phyloP scores from a whole-genome alignment of 768 basidiomycete species.

The Boletus eberwhitei region DNA sequence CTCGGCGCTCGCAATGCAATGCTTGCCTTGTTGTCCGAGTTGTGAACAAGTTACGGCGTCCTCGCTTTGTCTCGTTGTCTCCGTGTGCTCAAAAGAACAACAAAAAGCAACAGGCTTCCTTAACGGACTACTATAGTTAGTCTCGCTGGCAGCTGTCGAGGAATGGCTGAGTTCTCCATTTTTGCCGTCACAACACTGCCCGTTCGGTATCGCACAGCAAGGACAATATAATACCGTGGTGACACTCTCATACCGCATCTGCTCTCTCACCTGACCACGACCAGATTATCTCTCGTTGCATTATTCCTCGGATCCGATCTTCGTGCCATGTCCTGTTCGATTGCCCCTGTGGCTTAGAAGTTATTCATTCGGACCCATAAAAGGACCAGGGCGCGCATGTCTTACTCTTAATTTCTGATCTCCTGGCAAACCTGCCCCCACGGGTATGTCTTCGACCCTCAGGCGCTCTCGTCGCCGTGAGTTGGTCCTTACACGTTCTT shows the following conservation, averaged over 20 bases:
- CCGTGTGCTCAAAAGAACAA: slow-evolving; percentile 12
- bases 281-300: slow-evolving; percentile 6
- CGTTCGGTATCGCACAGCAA: slow-evolving; percentile 9
- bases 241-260: slow-evolving; percentile 1
- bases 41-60: background rate
- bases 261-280: slow-evolving; percentile 9
- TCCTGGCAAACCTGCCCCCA: slow-evolving; percentile 18
- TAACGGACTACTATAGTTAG: slow-evolving; percentile 1
- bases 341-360: slow-evolving; percentile 30
- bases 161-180: slow-evolving; percentile 21
- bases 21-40: too few relatives aligned
- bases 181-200: slow-evolving; percentile 13
- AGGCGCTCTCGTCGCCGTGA: slow-evolving; percentile 47
- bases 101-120: slow-evolving; percentile 12
- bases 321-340: slow-evolving; percentile 9
- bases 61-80: slow-evolving; percentile 3
- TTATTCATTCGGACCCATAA: slow-evolving; percentile 26
- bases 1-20: too few relatives aligned
- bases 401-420: slow-evolving; percentile 10
- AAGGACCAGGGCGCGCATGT: slow-evolving; percentile 19
- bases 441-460: slow-evolving; percentile 40
- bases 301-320: slow-evolving; percentile 16
- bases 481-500: slow-evolving; percentile 47
- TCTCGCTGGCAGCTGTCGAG: slow-evolving; percentile 9
- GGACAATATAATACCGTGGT: background rate